A percentile compares a stretch with the other conserved stretches of the same genome.
Evolutionary conservation across 1,139 yeast genomes (phyloP).

Genomic region (Debaryomycetaceae sp.): DNA sequence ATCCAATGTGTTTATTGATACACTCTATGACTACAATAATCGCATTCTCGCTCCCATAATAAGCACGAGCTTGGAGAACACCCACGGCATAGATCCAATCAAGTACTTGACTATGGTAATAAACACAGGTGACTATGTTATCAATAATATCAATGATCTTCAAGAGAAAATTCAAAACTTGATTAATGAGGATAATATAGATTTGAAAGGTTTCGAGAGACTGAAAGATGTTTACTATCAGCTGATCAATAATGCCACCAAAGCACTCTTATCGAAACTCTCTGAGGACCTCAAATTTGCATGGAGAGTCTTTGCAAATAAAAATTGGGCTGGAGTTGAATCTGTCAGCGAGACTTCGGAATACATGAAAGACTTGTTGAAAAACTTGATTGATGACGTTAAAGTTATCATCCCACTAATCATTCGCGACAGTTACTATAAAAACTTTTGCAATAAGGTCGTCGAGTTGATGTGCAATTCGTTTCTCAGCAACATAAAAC

Average conservation of each 20-base stretch:
- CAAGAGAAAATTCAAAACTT: conserved; percentile 60
- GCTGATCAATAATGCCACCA: conserved; percentile 58
- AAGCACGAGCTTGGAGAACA: conserved; percentile 32
- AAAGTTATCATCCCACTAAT: conserved; percentile 55
- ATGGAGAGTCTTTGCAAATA: conserved; percentile 84
- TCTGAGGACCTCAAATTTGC: conserved; percentile 61
- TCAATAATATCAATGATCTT: conserved; percentile 72
- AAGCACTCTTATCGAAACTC: conserved; percentile 55
- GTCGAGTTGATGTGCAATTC: conserved; percentile 62
- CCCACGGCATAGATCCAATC: conserved; percentile 49
- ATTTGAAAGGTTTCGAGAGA: conserved; percentile 42
- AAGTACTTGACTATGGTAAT: conserved; percentile 68
- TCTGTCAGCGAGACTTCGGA: conserved; percentile 69
- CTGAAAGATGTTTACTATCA: conserved; percentile 56
- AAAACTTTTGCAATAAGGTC: conserved; percentile 74
- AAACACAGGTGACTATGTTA: conserved; percentile 88
- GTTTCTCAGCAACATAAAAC: conserved; percentile 56
- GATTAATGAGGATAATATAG: conserved; percentile 32
- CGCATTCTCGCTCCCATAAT: conserved; percentile 60
- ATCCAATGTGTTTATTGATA: conserved; percentile 62
- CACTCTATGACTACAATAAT: conserved; percentile 62
- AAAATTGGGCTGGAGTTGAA: conserved; percentile 67
- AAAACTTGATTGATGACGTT: conserved; percentile 44
- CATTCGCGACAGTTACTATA: conserved; percentile 65
- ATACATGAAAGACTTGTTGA: conserved; percentile 59